Evolutionary conservation across 306 rosid species (phyloP).

Genomic region (Quercus variabilis): DNA sequence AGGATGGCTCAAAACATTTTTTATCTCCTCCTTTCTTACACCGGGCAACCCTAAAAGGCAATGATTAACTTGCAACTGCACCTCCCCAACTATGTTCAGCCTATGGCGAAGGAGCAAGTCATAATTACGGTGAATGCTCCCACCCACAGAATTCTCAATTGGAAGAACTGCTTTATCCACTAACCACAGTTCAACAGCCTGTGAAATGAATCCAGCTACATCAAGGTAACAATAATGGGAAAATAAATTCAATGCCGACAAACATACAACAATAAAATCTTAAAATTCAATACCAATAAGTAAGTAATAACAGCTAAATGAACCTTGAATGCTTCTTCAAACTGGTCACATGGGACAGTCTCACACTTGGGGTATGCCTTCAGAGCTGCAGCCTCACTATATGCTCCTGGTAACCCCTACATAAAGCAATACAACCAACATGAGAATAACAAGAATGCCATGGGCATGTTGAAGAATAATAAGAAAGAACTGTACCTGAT

Average conservation of each 20-base stretch:
- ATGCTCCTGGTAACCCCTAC: slow-evolving; percentile 88
- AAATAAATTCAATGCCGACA: not conserved
- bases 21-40: slow-evolving; percentile 62
- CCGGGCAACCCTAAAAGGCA: slow-evolving; percentile 88
- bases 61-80: slow-evolving; percentile 65
- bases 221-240: slow-evolving; percentile 16
- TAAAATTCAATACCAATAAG: not conserved
- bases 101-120: slow-evolving; percentile 92
- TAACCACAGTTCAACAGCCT: slow-evolving; percentile 94
- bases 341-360: slow-evolving; percentile 83
- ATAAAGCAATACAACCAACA: slow-evolving; percentile 12
- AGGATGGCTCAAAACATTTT: slow-evolving; percentile 74
- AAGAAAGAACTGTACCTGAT: slow-evolving; percentile 56
- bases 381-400: slow-evolving; percentile 80
- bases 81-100: slow-evolving; percentile 87
- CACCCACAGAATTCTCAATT: slow-evolving; percentile 79
- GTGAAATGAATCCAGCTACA: slow-evolving; percentile 15
- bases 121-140: slow-evolving; percentile 91
- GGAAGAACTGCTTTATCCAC: slow-evolving; percentile 94
- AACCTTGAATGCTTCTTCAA: slow-evolving; percentile 91
- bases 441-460: slow-evolving; percentile 21
- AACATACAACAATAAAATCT: not conserved
- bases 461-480: slow-evolving; percentile 8
- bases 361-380: slow-evolving; percentile 82
- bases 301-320: not conserved